A percentile compares a stretch with the other conserved stretches of the same genome.
Conservation (phyloP, 176 grass and related monocot species). For the Avena sativa region DNA sequence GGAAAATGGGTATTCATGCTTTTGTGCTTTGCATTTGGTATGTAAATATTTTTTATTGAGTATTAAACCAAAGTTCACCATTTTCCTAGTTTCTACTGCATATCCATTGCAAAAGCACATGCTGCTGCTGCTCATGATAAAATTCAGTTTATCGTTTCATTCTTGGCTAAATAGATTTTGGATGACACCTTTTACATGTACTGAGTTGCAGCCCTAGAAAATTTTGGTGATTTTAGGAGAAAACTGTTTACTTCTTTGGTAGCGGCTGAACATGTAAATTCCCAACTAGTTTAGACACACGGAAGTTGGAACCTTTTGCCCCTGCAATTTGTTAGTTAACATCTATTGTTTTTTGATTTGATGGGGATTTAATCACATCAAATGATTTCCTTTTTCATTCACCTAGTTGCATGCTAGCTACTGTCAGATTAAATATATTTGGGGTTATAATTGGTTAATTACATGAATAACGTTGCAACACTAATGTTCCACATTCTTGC, state of each 20-base stretch:
- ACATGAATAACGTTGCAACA: background rate
- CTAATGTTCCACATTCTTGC: background rate
- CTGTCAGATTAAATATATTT: slow-evolving; percentile 14
- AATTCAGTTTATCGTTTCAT: slow-evolving; percentile 30
- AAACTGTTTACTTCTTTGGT: background rate
- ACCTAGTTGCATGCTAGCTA: background rate
- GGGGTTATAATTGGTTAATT: slow-evolving; percentile 4
- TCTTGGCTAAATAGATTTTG: slow-evolving; percentile 7
- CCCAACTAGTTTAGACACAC: background rate
- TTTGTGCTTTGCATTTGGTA: background rate
- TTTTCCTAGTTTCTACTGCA: slow-evolving; percentile 14
- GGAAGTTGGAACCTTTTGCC: background rate
- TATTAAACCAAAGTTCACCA: background rate
- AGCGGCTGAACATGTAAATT: background rate
- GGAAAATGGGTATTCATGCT: background rate
- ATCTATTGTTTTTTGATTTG: slow-evolving; percentile 26
- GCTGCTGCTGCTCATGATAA: background rate
- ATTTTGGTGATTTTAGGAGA: background rate
- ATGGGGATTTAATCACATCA: background rate
- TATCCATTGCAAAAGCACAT: background rate
- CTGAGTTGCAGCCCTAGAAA: background rate
- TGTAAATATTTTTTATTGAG: background rate
- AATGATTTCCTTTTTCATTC: no score
- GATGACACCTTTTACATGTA: slow-evolving; percentile 2
- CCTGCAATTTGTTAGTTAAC: slow-evolving; percentile 6